Evolutionary conservation across 495 filamentous ascomycete genomes (phyloP).

Genomic region (Antarctomyces pellizariae): DNA sequence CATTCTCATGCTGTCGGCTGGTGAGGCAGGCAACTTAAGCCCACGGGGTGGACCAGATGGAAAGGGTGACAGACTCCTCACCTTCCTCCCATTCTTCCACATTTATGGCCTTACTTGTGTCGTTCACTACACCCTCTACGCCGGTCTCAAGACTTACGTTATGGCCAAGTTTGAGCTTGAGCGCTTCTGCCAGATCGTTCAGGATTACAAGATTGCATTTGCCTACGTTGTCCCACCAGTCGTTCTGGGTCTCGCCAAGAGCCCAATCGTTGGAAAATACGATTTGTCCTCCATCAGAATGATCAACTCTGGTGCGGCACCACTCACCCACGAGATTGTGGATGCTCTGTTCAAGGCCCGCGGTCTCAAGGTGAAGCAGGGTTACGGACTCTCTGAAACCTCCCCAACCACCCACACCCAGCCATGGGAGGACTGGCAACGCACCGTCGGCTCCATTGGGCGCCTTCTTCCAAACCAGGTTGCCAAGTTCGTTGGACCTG

Average conservation of each 20-base stretch:
- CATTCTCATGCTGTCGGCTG: conserved; percentile 22
- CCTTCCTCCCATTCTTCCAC: conserved; percentile 83
- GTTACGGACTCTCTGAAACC: conserved; percentile 31
- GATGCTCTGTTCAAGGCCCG: conserved; percentile 54
- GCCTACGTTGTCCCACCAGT: conserved; percentile 72
- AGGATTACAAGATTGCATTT: conserved; percentile 53
- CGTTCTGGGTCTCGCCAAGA: conserved; percentile 56
- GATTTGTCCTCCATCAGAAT: conserved; percentile 59
- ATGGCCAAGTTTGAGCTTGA: conserved; percentile 73
- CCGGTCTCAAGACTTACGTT: conserved; percentile 45
- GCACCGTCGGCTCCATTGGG: conserved; percentile 58
- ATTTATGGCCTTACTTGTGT: conserved; percentile 52
- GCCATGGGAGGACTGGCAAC: conserved; percentile 55
- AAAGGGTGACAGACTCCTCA: conserved; percentile 46
- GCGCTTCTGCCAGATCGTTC: conserved; percentile 49
- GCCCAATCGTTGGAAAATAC: conserved; percentile 52
- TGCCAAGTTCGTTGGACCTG: conserved; percentile 53
- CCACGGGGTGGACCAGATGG: conserved; percentile 36
- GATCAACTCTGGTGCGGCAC: conserved; percentile 79
- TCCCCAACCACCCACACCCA: conserved; percentile 30
- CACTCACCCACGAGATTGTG: conserved; percentile 62
- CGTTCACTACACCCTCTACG: conserved; percentile 37
- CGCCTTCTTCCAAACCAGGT: conserved; percentile 58
- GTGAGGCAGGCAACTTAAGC: conserved; percentile 33
- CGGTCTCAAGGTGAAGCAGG: conserved; percentile 43